A percentile compares a stretch with the other conserved stretches of the same genome.
These are phyloP conservation scores for Xerophyta viscosa DNA, from an alignment of 106 monocot species.

Conservation along the genomic window DNA sequence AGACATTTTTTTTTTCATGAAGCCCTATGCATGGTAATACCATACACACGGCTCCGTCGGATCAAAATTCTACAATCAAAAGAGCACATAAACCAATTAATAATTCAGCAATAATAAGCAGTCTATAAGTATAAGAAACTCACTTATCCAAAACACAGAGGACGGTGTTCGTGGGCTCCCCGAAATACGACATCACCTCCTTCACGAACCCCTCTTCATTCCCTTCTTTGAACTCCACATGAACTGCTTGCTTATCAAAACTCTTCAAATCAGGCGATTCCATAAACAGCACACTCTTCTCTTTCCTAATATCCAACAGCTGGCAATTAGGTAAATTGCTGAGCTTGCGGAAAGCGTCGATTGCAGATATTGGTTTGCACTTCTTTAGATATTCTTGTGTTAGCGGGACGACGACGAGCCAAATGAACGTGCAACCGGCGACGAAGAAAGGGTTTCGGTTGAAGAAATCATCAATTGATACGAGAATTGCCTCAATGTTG, in stretches of 20 bases:
- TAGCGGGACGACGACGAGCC: conserved; percentile 76
- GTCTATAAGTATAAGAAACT: conserved; percentile 12
- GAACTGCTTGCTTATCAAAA: conserved; percentile 49
- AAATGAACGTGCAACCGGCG: conserved; percentile 53
- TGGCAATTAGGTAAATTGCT: conserved; percentile 50
- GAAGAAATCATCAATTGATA: conserved; percentile 78
- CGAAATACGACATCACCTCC: conserved; percentile 45
- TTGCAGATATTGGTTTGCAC: conserved; percentile 53
- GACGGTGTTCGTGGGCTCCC: conserved; percentile 55
- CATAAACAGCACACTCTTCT: conserved; percentile 50
- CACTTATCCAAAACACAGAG: conserved; percentile 90
- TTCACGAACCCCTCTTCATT: conserved; percentile 58
- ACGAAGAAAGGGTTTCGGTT: conserved; percentile 83
- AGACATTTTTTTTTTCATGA: too few species aligned
- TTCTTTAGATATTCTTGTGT: conserved; percentile 69
- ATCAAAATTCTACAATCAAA: too few species aligned
- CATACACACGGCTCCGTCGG: too few species aligned
- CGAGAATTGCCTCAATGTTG: conserved; percentile 51
- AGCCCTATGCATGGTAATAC: too few species aligned
- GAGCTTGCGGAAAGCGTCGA: conserved; percentile 76
- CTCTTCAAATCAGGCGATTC: conserved; percentile 68
- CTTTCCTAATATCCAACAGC: conserved; percentile 79
- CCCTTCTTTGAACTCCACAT: conserved; percentile 60
- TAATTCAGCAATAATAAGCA: too few species aligned
- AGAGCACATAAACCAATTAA: too few species aligned